phyloP scores from a whole-genome alignment of 352 stramenopile genomes.

The Pythium insidiosum region DNA sequence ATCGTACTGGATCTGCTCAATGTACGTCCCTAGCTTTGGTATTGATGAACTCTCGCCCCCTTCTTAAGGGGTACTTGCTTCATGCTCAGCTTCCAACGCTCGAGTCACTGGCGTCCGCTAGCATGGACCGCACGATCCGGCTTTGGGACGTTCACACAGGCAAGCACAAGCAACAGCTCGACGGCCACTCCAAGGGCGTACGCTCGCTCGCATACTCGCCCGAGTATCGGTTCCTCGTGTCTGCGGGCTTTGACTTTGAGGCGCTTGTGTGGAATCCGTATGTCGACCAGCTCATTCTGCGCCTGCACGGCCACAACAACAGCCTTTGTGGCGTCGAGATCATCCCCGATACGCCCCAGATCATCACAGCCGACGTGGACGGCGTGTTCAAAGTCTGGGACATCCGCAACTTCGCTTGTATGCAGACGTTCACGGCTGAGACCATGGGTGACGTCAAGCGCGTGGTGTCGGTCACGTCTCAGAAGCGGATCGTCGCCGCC shows the following conservation, averaged over 20 bases:
- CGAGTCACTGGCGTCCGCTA: slow-evolving; percentile 75
- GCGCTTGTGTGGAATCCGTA: slow-evolving; percentile 88
- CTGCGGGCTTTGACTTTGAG: slow-evolving; percentile 84
- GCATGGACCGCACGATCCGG: slow-evolving; percentile 85
- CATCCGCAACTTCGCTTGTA: slow-evolving; percentile 85
- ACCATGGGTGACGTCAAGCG: slow-evolving; percentile 61
- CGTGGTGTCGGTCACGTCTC: slow-evolving; percentile 56
- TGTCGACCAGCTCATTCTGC: slow-evolving; percentile 82
- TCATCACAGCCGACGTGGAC: slow-evolving; percentile 80
- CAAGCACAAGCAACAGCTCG: slow-evolving; percentile 78
- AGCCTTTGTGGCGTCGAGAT: slow-evolving; percentile 83
- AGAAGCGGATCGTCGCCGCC: slow-evolving; percentile 71
- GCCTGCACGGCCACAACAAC: slow-evolving; percentile 81
- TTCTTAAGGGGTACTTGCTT: too few species aligned
- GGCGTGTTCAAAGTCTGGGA: slow-evolving; percentile 88
- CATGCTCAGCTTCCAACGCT: slow-evolving; percentile 55
- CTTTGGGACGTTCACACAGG: slow-evolving; percentile 86
- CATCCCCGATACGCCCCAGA: slow-evolving; percentile 76
- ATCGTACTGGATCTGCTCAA: slow-evolving; percentile 82
- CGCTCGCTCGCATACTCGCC: slow-evolving; percentile 69
- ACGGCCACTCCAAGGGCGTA: slow-evolving; percentile 81
- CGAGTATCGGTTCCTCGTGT: slow-evolving; percentile 84
- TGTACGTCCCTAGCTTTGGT: slow-evolving; percentile 13
- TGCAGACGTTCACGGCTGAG: slow-evolving; percentile 84
- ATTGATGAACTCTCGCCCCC: too few species aligned